A percentile compares a stretch with the other conserved stretches of the same genome.
Conservation (phyloP, 495 filamentous ascomycete species). For the Xylaria grammica region DNA sequence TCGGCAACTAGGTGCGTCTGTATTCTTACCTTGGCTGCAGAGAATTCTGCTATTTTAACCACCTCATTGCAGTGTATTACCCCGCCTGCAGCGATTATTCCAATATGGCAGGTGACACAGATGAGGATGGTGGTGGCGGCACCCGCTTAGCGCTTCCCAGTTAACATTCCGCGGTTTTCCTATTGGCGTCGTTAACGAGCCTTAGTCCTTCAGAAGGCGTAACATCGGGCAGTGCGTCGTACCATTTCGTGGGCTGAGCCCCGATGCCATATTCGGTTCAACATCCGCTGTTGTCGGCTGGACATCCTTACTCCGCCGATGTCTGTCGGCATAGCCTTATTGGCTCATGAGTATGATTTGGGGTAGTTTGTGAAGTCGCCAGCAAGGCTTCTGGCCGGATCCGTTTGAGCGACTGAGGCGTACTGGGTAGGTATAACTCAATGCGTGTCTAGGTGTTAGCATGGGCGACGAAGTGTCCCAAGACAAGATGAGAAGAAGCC, state of each 20-base stretch:
- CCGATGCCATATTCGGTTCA: not conserved
- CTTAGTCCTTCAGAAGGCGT: not conserved
- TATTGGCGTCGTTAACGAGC: slow-evolving; percentile 8
- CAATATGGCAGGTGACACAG: slow-evolving; percentile 9
- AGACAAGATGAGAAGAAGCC: no score
- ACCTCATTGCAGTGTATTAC: not conserved
- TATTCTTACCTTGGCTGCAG: slow-evolving; percentile 10
- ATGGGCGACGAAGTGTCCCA: not conserved
- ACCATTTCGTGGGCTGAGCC: slow-evolving; percentile 2
- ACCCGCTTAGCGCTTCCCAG: slow-evolving; percentile 16
- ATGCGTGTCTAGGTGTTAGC: not conserved
- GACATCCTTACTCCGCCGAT: slow-evolving; percentile 3
- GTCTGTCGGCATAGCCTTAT: not conserved
- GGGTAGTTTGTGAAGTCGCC: not conserved
- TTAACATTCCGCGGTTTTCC: slow-evolving; percentile 8
- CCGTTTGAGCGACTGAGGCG: not conserved
- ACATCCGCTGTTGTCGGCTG: not conserved
- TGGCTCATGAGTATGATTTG: not conserved
- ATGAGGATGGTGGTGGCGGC: slow-evolving; percentile 6
- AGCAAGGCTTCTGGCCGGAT: not conserved
- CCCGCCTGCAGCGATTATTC: slow-evolving; percentile 5
- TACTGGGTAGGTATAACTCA: not conserved
- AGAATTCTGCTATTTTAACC: slow-evolving; percentile 17
- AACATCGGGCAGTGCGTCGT: slow-evolving; percentile 1
- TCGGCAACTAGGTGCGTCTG: slow-evolving; percentile 12